Base-by-base conservation (phyloP, 805 yeast genomes). In the Candida odintsovae region DNA sequence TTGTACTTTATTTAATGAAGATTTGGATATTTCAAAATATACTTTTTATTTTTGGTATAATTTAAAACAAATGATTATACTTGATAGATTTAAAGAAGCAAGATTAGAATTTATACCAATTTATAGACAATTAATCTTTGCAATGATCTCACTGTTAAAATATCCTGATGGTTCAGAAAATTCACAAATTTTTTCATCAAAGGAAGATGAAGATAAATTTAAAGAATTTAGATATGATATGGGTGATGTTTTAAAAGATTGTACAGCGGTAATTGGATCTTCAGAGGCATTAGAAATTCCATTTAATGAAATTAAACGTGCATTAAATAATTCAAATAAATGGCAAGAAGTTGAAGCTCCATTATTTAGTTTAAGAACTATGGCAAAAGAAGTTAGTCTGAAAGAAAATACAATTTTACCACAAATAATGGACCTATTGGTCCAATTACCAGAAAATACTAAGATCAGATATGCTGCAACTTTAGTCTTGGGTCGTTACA, bases 241-340 rank as follows among this genome's bases (percentile, higher is more conserved):
- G 86, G 98, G 98, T 35, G 98, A 94, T 63, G 96, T 92, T n/a
- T 69, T 94, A 50, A 95, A 95, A 61, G 96, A 90, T 62, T 90
- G 98, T 69, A 87, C 97, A 56, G 86, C 87, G 2, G 92, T 94
- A 3, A 81, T 88, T 38, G 98, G 98, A 1, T 73, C 95, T 3
- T 67, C 77, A 10, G 70, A 66, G 37, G 89, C 96, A 0, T 70
- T 94, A 31, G 64, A 68, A 20, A 82, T 86, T 45, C 95, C 97
- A 18, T 84, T 81, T 56, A 67, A 69, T 31, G 77, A 74, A 56
- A 76, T 90, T 42, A 78, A 77, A 53, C 43, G 53, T 8, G 57
- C 68, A 1, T 46, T 72, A 23, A 66, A 63, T 15, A 59, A 64
- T 52, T 55, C 50, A 5, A 44, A 55, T 19, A 52, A 56, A 13